Conservation (phyloP, 805 yeast genomes). For the Dipodascopsis tothii region DNA sequence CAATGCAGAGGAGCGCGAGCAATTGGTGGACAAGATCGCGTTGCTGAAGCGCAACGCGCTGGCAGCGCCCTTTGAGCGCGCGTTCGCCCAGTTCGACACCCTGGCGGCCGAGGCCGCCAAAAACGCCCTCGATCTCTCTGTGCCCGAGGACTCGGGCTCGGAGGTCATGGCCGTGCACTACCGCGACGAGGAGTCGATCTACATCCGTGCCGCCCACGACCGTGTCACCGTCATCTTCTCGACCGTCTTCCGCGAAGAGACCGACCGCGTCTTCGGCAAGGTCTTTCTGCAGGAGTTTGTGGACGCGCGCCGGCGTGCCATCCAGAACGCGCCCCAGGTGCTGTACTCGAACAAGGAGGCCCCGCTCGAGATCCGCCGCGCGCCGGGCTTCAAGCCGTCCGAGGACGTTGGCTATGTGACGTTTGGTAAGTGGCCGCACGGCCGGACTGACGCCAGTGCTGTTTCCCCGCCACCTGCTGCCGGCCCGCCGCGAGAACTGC, state of each 20-base stretch:
- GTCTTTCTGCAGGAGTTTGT: conserved; percentile 60
- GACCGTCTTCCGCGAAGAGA: conserved; percentile 90
- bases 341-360: conserved; percentile 81
- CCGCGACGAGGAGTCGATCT: conserved; percentile 89
- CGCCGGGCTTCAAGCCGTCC: conserved; percentile 33
- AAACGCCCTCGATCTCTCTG: conserved; percentile 35
- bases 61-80: conserved; percentile 87
- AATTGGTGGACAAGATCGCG: conserved; percentile 57
- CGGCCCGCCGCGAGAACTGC: conserved; percentile 60
- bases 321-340: conserved; percentile 98
- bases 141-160: conserved; percentile 40
- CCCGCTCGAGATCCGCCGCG: conserved; percentile 72
- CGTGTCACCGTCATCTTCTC: conserved; percentile 95
- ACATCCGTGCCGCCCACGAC: conserved; percentile 84
- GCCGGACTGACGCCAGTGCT: conserved; percentile 25
- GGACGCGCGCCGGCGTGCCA: conserved; percentile 59
- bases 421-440: conserved; percentile 32
- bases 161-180: conserved; percentile 66
- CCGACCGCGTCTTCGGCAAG: conserved; percentile 84
- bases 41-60: conserved; percentile 75
- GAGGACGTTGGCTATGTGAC: conserved; percentile 52
- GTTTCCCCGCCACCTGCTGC: conserved; percentile 50
- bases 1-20: conserved; percentile 40
- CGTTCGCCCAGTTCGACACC: conserved; percentile 70
- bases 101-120: conserved; percentile 42